Evolutionary conservation across 192 early-diverging fungal species (phyloP).

Genomic region (Dissophora globulifera): DNA sequence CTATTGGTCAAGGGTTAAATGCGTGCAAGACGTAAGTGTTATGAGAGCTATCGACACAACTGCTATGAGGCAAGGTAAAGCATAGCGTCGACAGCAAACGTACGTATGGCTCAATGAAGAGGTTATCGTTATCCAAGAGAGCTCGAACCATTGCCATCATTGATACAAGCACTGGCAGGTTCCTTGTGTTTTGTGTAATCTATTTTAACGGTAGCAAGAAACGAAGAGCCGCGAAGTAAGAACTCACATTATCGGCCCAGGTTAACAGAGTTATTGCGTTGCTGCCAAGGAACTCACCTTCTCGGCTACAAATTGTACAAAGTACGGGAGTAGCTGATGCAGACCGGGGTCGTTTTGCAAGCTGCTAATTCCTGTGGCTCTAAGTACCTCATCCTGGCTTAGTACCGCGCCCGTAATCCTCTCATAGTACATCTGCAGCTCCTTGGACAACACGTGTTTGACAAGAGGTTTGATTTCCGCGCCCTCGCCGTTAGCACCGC

Average conservation of each 20-base stretch:
- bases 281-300: conserved; percentile 69
- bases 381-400: conserved; percentile 74
- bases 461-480: conserved; percentile 78
- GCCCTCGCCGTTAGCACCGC: conserved; percentile 26
- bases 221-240: no score
- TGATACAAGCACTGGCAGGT: conserved; percentile 72
- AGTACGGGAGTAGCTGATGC: conserved; percentile 94
- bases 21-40: no score
- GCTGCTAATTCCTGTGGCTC: conserved; percentile 82
- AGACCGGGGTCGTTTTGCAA: conserved; percentile 91
- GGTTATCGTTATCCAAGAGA: conserved; percentile 85
- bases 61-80: no score
- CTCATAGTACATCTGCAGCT: conserved; percentile 95
- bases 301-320: conserved; percentile 91
- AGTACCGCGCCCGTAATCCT: conserved; percentile 84
- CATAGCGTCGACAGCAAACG: neutral
- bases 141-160: conserved; percentile 86
- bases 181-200: conserved; percentile 83
- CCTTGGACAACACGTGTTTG: conserved; percentile 91
- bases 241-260: no score
- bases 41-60: no score
- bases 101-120: conserved; percentile 96
- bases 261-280: neutral
- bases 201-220: conserved; percentile 16
- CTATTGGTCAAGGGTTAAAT: no score